Evolutionary conservation across 2,329 filamentous ascomycete species (phyloP).

Genomic region (Sporothrix humicola): DNA sequence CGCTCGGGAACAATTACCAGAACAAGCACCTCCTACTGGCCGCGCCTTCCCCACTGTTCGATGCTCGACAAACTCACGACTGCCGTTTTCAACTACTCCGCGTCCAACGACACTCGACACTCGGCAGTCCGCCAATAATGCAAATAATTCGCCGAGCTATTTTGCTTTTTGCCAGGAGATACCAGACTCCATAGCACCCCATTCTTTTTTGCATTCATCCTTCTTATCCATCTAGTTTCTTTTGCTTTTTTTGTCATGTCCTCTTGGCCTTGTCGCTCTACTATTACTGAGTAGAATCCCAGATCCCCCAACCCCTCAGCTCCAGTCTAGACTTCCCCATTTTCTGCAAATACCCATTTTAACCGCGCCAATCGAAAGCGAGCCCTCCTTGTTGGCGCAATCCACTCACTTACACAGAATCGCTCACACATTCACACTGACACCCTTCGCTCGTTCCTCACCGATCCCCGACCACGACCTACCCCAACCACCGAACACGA

Average conservation of each 20-base stretch:
- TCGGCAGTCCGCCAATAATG: neutral
- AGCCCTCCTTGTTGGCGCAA: neutral
- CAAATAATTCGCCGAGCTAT: conserved; percentile 19
- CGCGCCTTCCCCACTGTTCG: neutral
- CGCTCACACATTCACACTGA: neutral
- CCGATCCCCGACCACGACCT: conserved; percentile 3
- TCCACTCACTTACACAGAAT: conserved; percentile 4
- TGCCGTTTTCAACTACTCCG: conserved; percentile 25
- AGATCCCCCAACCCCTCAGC: neutral
- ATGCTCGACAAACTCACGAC: neutral
- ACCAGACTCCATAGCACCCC: too few relatives aligned
- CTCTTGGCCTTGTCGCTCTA: too few relatives aligned
- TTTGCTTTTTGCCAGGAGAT: neutral
- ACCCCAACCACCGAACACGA: neutral
- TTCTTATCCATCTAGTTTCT: too few relatives aligned
- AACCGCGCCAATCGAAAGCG: conserved; percentile 44
- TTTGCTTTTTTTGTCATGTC: neutral
- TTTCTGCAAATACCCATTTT: conserved; percentile 38
- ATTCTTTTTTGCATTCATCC: neutral
- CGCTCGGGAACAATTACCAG: conserved; percentile 23
- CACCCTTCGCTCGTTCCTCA: neutral
- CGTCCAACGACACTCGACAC: neutral
- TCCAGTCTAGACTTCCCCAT: conserved; percentile 15
- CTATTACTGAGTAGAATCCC: too few relatives aligned
- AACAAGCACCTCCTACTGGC: conserved; percentile 4